Evolutionary conservation across 495 filamentous ascomycete species (phyloP), one percentile per base, ranked within the genome.

Genomic region (Neurospora intermedia): DNA sequence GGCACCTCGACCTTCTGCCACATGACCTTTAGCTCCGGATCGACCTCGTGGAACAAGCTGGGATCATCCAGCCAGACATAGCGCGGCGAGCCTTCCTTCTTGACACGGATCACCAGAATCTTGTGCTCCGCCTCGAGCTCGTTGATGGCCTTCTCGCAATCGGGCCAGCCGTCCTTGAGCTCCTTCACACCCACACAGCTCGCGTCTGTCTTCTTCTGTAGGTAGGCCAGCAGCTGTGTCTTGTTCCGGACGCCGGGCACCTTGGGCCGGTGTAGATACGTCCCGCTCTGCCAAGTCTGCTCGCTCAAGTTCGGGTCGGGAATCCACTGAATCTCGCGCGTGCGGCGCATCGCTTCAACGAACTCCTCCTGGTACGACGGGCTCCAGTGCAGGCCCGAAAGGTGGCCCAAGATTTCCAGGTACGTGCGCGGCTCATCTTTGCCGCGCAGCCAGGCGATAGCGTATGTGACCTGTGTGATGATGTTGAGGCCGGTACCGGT

Each of bases 111-210:
- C 18, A 97, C 92, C 23, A 98, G 84, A 15, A 98, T 84, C 82
- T 91, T 91, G 71, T 93, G 91, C 76, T 91, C 88, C 23, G 81
- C 81, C 85, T 98, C 96, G 72, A 98, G 83, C 75, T 89, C 85
- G 73, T 89, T 87, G 82, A 99, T 92, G 2, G 91, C 87, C 18
- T 90, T 87, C 62, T 93, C 88, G 74, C 92, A 94, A 73, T 90
- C 90, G 7, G 90, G 88, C 96, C 96, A 99, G 39, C 96, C 96
- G 78, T 99, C 96, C 80, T 95, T 94, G 39, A 99, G 86, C 73
- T 97, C 93, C 78, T 92, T 93, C 69, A 98, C 93, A 66, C 83
- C 85, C 70, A 98, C 88, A 3, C 93, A 94, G 69, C 89, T 87
- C 1, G 92, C 92, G n/a, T 94, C 94, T 16, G 87, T 87, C 82